Conservation (phyloP, 225 moss, liverwort and hornwort genomes). For the Sphagnum contortum region DNA sequence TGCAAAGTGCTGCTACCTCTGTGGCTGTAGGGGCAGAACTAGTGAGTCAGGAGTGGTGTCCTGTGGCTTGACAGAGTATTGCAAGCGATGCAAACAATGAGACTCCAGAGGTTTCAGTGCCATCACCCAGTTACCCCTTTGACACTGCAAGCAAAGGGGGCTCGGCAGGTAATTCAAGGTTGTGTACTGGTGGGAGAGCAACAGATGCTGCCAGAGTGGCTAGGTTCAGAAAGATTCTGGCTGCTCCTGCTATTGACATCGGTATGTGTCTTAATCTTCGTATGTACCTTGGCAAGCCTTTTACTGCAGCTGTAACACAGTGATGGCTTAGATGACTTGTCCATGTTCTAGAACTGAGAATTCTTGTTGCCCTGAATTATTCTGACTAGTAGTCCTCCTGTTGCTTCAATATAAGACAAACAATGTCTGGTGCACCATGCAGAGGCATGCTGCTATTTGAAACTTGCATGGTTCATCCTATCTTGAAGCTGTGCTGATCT, state of each 20-base stretch:
- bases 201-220: conserved; percentile 94
- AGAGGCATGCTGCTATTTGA: neutral
- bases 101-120: conserved; percentile 37
- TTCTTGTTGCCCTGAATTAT: too few relatives aligned
- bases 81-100: conserved; percentile 66
- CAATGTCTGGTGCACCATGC: too few relatives aligned
- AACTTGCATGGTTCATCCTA: too few relatives aligned
- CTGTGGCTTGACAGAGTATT: conserved; percentile 40
- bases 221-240: conserved; percentile 86
- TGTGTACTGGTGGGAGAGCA: conserved; percentile 75
- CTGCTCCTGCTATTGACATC: conserved; percentile 79
- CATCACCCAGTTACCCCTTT: conserved; percentile 56
- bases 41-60: neutral
- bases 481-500: too few relatives aligned
- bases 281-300: too few relatives aligned
- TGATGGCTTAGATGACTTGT: conserved; percentile 2
- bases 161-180: conserved; percentile 68
- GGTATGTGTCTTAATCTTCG: conserved; percentile 34
- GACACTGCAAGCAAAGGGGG: conserved; percentile 66
- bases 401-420: neutral
- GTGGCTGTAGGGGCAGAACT: neutral
- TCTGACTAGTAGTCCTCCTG: neutral
- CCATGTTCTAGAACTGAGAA: too few relatives aligned
- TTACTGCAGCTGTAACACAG: too few relatives aligned
- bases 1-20: neutral